These are phyloP conservation scores for Thalassiosira mediterranea DNA, from an alignment of 352 stramenopile species.

Conservation along the genomic window DNA sequence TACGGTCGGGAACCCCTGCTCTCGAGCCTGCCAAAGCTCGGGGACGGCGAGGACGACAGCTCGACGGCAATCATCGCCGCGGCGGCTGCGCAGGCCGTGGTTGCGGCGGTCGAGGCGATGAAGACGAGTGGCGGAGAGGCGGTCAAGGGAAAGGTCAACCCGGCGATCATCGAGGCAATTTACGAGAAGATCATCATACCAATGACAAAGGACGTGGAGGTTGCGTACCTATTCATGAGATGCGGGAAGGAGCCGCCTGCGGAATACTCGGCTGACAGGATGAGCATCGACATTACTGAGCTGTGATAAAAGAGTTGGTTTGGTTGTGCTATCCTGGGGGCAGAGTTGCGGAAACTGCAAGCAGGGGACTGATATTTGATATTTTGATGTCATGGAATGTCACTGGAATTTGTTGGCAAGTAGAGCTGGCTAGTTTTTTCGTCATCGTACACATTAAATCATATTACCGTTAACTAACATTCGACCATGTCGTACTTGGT, in stretches of 20 bases:
- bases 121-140: conserved; percentile 46
- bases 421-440: no score
- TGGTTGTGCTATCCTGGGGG: no score
- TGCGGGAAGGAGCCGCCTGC: conserved; percentile 73
- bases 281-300: conserved; percentile 64
- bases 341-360: no score
- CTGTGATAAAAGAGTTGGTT: no score
- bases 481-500: no score
- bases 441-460: no score
- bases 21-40: conserved; percentile 46
- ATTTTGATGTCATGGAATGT: no score
- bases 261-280: conserved; percentile 70
- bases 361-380: no score
- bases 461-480: no score
- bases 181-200: conserved; percentile 99
- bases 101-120: conserved; percentile 84
- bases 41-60: conserved; percentile 39
- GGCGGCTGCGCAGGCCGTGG: conserved; percentile 77
- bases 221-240: conserved; percentile 85
- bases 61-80: conserved; percentile 60
- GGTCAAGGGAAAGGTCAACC: conserved; percentile 90
- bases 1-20: conserved; percentile 89
- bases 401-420: no score
- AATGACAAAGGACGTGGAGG: conserved; percentile 98
- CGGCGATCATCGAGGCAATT: conserved; percentile 94